These are phyloP conservation scores for Marasmius oreades DNA, from an alignment of 1,284 basidiomycete genomes.

Conservation along the genomic window DNA sequence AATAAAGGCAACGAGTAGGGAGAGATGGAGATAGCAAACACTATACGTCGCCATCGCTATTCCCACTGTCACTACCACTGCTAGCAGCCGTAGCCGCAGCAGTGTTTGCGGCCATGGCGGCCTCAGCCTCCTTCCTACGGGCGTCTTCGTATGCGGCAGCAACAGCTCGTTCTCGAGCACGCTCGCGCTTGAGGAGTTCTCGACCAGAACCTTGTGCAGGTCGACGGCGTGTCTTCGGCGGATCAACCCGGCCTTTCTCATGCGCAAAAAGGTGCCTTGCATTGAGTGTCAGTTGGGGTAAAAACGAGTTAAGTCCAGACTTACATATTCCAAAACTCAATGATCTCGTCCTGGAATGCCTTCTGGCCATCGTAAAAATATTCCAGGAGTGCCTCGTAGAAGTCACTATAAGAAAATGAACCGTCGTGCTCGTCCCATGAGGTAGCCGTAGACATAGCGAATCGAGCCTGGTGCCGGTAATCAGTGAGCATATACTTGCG, in stretches of 20 bases:
- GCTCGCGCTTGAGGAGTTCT: no score
- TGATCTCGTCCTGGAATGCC: constrained; percentile 24
- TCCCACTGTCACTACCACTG: no score
- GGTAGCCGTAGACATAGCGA: neutral
- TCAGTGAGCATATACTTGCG: neutral
- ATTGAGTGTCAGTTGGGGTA: neutral
- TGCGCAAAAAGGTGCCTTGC: neutral
- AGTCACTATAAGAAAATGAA: neutral
- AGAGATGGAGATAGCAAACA: no score
- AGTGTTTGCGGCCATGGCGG: no score
- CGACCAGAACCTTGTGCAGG: no score
- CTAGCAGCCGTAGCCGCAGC: no score
- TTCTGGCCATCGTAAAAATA: neutral
- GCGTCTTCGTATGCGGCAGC: no score
- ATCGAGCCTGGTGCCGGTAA: neutral
- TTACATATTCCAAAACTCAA: neutral
- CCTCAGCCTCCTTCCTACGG: no score
- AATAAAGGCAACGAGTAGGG: no score
- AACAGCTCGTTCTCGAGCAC: no score
- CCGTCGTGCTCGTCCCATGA: neutral
- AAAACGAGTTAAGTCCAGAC: neutral
- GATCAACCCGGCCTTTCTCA: neutral
- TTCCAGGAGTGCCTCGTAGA: neutral
- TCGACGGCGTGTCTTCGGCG: no score
- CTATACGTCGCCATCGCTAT: no score